phyloP scores from a whole-genome alignment of 1,284 basidiomycete genomes.

The Leccinum holopus region DNA sequence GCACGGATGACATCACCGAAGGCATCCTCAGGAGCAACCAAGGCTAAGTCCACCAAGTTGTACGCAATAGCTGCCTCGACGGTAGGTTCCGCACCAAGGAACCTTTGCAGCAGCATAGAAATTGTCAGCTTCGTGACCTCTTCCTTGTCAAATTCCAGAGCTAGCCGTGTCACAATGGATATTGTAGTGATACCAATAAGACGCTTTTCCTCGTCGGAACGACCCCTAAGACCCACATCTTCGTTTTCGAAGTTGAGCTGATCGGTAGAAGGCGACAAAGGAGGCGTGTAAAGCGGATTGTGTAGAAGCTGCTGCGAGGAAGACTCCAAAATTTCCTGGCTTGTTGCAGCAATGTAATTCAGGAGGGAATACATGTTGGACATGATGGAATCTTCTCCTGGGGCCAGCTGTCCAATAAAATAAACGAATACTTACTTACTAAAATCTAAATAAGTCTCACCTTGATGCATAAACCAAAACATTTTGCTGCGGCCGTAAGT shows the following conservation, averaged over 20 bases:
- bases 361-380: conserved; percentile 96
- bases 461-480: conserved; percentile 86
- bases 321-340: conserved; percentile 67
- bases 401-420: conserved; percentile 59
- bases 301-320: conserved; percentile 42
- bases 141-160: conserved; percentile 78
- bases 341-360: conserved; percentile 84
- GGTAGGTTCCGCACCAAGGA: conserved; percentile 79
- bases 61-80: conserved; percentile 91
- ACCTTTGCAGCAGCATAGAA: conserved; percentile 90
- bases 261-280: conserved; percentile 44
- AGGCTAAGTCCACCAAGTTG: conserved; percentile 87
- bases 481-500: conserved; percentile 83
- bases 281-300: conserved; percentile 42
- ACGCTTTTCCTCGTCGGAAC: conserved; percentile 82
- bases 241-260: conserved; percentile 30
- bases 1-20: conserved; percentile 85
- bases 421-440: conserved; percentile 1
- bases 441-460: conserved; percentile 39
- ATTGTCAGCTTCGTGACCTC: conserved; percentile 86
- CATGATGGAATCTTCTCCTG: conserved; percentile 88
- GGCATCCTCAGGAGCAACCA: conserved; percentile 73
- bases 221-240: conserved; percentile 55
- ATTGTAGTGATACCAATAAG: conserved; percentile 90
- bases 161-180: conserved; percentile 81